Base-by-base conservation (phyloP, 345 rosid genomes). In the Gossypioides kirkii region DNA sequence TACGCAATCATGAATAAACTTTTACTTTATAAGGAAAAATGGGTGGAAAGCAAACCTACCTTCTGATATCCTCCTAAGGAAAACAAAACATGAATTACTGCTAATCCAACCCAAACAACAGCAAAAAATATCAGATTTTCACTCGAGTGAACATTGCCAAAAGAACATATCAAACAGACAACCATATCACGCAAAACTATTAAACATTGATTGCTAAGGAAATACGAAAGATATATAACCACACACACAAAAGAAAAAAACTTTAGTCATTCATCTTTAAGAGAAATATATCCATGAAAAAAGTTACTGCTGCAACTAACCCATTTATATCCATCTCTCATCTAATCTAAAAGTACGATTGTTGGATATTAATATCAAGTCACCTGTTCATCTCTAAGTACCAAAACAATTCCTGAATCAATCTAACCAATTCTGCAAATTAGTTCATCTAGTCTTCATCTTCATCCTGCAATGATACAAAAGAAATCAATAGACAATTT, bases 401-500 rank as follows among this genome's bases (percentile, higher is more conserved):
- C 70, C 25, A 73, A 20, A 54, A 49, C 26, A 20, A 77, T 25
- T 61, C 55, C 73, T 54, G 53, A 58, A 52, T 72, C 71, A 65
- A 36, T 69, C 73, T 70, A 76, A 74, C 82, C 74, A 77, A 18
- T 25, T 67, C 54, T 70, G 20, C 61, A 55, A 22, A 58, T 23
- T 41, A 58, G 36, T 1, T 72, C 69, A 17, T 25, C 61, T 83
- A 85, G 1, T 87, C 89, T 3, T 86, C 96, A 16, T 89, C 89
- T 23, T 87, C 96, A 32, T 88, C 89, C 90, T 85, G 74, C 73
- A 74, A 72, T 10, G 61, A 76, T 10, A 12, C n/a, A 49, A 46
- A 41, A 18, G 13, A 42, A 23, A 18, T 14, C 32, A 22, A 23
- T 46, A 61, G 49, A 10, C n/a, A 23, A 59, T 9, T 66, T 6